A percentile compares a stretch with the other conserved stretches of the same genome.
Conservation (phyloP, 1,284 basidiomycete genomes). For the Neotropicomus parvogracilis region DNA sequence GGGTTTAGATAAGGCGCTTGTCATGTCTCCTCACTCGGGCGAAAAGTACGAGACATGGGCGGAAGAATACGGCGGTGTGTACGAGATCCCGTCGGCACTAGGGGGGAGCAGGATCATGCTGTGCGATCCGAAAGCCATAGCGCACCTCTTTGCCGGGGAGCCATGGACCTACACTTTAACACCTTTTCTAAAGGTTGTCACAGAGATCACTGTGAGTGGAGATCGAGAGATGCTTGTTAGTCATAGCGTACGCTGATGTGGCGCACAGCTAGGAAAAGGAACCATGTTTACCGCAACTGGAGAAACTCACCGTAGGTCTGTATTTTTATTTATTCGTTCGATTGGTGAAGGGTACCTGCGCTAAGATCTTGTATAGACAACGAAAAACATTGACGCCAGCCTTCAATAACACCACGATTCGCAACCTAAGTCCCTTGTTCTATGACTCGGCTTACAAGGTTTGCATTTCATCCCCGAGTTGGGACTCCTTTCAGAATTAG, state of each 20-base stretch:
- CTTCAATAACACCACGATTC: constrained; percentile 46
- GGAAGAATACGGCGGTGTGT: too few relatives aligned
- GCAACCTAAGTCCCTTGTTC: constrained; percentile 41
- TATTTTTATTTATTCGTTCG: neutral
- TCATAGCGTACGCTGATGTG: neutral
- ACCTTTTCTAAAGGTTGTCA: neutral
- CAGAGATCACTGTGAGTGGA: constrained; percentile 21
- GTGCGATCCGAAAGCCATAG: too few relatives aligned
- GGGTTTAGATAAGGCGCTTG: too few relatives aligned
- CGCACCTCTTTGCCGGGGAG: too few relatives aligned
- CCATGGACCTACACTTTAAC: neutral
- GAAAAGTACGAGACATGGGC: too few relatives aligned
- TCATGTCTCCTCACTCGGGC: too few relatives aligned
- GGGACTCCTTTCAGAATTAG: neutral
- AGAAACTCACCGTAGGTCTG: constrained; percentile 25
- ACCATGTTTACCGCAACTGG: constrained; percentile 20
- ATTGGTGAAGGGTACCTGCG: neutral
- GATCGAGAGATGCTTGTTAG: neutral
- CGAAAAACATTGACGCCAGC: constrained; percentile 45
- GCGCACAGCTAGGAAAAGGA: constrained; percentile 19
- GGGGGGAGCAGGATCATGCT: too few relatives aligned
- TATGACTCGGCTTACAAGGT: constrained; percentile 40
- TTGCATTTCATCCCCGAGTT: neutral
- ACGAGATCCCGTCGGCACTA: too few relatives aligned
- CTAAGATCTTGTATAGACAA: constrained; percentile 32